These are phyloP conservation scores for Rhizophora apiculata DNA, from an alignment of 345 rosid genomes.

Conservation along the genomic window DNA sequence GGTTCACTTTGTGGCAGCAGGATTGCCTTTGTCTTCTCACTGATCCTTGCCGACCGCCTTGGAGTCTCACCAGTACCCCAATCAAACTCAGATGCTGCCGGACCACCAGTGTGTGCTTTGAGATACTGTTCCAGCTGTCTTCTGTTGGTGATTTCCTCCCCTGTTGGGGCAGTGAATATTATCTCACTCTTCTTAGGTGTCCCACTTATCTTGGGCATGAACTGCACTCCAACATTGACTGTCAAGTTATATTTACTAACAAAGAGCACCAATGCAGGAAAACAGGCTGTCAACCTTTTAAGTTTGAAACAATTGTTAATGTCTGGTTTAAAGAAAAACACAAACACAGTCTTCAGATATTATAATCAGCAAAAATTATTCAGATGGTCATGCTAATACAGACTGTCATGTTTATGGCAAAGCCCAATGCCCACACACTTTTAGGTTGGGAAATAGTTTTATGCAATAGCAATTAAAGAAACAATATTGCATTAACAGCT, in stretches of 20 bases:
- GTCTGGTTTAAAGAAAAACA: too few relatives aligned
- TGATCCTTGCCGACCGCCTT: constrained; percentile 33
- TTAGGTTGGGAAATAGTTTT: too few relatives aligned
- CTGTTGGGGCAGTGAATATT: constrained; percentile 29
- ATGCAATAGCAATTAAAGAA: too few relatives aligned
- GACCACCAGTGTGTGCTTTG: constrained; percentile 33
- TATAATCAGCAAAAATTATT: too few relatives aligned
- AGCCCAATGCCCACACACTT: too few relatives aligned
- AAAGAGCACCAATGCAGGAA: constrained; percentile 1
- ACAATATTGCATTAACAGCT: too few relatives aligned
- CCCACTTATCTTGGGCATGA: constrained; percentile 19
- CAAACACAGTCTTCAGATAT: too few relatives aligned
- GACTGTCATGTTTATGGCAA: too few relatives aligned
- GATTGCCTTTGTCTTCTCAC: constrained; percentile 24
- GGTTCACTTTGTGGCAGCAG: constrained; percentile 17
- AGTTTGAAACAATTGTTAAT: background rate
- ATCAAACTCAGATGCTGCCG: constrained; percentile 26
- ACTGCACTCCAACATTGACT: constrained; percentile 7
- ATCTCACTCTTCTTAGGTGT: constrained; percentile 25
- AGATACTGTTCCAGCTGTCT: constrained; percentile 38
- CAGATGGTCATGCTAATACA: too few relatives aligned
- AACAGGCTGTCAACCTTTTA: background rate
- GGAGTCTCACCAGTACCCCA: constrained; percentile 39
- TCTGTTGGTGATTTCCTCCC: constrained; percentile 29
- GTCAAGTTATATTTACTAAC: constrained; percentile 6